phyloP scores from a whole-genome alignment of 2,329 filamentous ascomycete species.

The Ustilaginoidea virens region DNA sequence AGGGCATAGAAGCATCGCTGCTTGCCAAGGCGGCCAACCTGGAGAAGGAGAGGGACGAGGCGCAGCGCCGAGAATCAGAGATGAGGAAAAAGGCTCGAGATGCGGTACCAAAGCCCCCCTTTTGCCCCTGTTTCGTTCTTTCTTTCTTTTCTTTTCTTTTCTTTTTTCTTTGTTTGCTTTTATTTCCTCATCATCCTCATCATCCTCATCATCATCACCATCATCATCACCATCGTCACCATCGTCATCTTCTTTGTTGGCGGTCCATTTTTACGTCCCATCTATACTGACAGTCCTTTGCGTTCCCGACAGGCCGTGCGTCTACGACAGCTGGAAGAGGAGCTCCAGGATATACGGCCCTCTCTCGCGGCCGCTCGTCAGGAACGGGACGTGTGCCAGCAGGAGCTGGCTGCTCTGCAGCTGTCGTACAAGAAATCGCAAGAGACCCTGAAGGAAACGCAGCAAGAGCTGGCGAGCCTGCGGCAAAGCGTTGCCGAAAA shows the following conservation, averaged over 20 bases:
- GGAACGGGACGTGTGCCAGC: slow-evolving; percentile 44
- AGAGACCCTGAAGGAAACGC: slow-evolving; percentile 41
- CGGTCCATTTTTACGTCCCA: too few relatives aligned
- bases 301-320: slow-evolving; percentile 35
- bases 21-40: slow-evolving; percentile 60
- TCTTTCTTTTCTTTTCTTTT: too few relatives aligned
- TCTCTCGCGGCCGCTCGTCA: slow-evolving; percentile 48
- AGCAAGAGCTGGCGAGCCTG: slow-evolving; percentile 34
- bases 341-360: slow-evolving; percentile 56
- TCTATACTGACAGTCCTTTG: background rate
- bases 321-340: slow-evolving; percentile 60
- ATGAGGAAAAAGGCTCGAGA: slow-evolving; percentile 83
- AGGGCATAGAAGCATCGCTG: slow-evolving; percentile 80
- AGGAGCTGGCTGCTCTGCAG: slow-evolving; percentile 45
- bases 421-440: slow-evolving; percentile 52
- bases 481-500: slow-evolving; percentile 15
- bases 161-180: too few relatives aligned
- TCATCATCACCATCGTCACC: too few relatives aligned
- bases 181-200: too few relatives aligned
- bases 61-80: slow-evolving; percentile 67
- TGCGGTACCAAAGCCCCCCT: too few relatives aligned
- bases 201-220: too few relatives aligned
- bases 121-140: slow-evolving; percentile 20
- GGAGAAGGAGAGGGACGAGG: slow-evolving; percentile 85
- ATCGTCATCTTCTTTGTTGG: too few relatives aligned